Evolutionary conservation across 1,139 yeast species (phyloP), one percentile per base, ranked within the genome.

Genomic region (Diutina pseudorugosa): DNA sequence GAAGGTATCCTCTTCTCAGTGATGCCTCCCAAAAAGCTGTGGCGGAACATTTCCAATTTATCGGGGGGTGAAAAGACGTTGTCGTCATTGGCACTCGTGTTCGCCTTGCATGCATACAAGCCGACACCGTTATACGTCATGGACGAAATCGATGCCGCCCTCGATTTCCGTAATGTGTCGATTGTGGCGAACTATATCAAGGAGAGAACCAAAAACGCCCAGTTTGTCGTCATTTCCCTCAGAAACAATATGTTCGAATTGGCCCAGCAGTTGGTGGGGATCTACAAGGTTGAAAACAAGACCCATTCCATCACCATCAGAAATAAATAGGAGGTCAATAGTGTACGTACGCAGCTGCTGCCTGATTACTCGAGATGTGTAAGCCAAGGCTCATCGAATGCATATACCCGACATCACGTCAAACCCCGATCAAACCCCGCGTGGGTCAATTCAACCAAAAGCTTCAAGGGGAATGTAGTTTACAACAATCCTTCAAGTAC

Each of bases 121-220:
- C 99, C 99, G 1, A 94, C 98, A 0, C 98, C 99, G 7, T 71
- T 94, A 51, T 94, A 94, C 65, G 98, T 94, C 41, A 94, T 94
- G 99, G 99, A 94, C 71, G 99, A 94, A 70, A 93, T 94, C 60
- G 99, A 94, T 70, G 99, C 99, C 0, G 99, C 99, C 1, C 76
- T 94, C 59, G 99, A 94, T 70, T 94, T 93, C 69, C 75, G 98
- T 64, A 94, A 94, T 62, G 98, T 94, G 51, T 88, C 96, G 14
- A 93, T 93, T 68, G 96, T 94, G 53, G 99, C 98, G 3, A 91
- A 91, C 62, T 94, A 94, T 65, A 94, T 94, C 64, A 91, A 90
- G 63, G 97, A 93, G 61, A 76, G 97, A 52, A 94, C 98, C 3
- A 87, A 87, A 68, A 89, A 91, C 67, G 98, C 98, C 1, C 99